Base-by-base conservation (phyloP, 345 rosid genomes). In the Diplotaxis tenuifolia region DNA sequence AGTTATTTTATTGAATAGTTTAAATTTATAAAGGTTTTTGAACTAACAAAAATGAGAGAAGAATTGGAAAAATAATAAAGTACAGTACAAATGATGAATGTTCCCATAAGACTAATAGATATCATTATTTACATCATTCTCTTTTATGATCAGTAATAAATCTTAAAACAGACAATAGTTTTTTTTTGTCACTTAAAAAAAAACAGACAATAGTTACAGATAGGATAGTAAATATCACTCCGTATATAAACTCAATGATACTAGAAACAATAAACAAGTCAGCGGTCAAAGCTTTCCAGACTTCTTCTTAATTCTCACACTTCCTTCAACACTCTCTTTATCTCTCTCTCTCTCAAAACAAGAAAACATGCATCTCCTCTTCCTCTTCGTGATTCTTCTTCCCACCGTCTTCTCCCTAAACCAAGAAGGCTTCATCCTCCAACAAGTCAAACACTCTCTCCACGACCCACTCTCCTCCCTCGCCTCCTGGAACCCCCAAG, bases 351-450 rank as follows among this genome's bases (percentile, higher is more conserved):
- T 61, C 61, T 53, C 19, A 7, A 38, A 15, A 12, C 11, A 21
- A 54, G 7, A 25, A 25, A 56, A 12, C 3, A 80, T 80, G 83
- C 10, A 16, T 64, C 67, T 59, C 34, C 70, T 81, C 15, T 66
- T 73, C 23, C 66, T 79, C 78, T 53, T 75, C 82, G 6, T 87
- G 23, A 6, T n/a, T 6, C 47, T 78, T 25, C 18, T 78, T 18
- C 64, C 78, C 20, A 34, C 58, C 29, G 60, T 52, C 20, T 59
- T 75, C 40, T 79, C 88, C 12, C 78, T 88, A 0, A 90, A 83
- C 87, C 90, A 86, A 9, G 94, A 90, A 77, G 96, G 89, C 3
- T 84, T 82, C 12, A 81, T 74, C 75, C 89, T 90, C 18, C 83
- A 78, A 22, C 84, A 79, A 54, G 73, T 78, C 9, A 88, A 80